Percentiles rank a stretch among this genome's conserved stretches.
phyloP scores from a whole-genome alignment of 2,329 filamentous ascomycete species.

The Neonectria ditissima region DNA sequence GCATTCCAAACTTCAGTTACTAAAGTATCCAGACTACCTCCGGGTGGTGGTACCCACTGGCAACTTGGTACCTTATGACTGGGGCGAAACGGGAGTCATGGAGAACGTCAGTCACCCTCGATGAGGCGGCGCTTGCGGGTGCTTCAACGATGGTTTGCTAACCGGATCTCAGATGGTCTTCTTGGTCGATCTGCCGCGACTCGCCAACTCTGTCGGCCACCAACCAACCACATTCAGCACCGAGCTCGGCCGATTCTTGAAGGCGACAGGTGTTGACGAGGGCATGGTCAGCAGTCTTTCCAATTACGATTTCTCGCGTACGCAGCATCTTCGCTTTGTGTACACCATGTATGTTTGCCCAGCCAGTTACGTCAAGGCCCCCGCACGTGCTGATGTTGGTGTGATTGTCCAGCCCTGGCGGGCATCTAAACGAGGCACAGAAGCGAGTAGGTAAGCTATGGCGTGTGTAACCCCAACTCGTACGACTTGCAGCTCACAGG shows the following conservation, averaged over 20 bases:
- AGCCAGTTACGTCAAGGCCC: slow-evolving; percentile 20
- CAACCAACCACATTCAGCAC: slow-evolving; percentile 68
- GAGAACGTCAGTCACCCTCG: slow-evolving; percentile 74
- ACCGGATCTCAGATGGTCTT: slow-evolving; percentile 74
- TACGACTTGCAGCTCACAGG: slow-evolving; percentile 39
- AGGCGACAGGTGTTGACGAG: slow-evolving; percentile 72
- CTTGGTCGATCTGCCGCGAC: slow-evolving; percentile 86
- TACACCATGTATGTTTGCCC: slow-evolving; percentile 84
- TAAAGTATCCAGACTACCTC: slow-evolving; percentile 81
- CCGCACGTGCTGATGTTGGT: slow-evolving; percentile 28
- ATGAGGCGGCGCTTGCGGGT: slow-evolving; percentile 28
- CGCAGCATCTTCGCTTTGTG: slow-evolving; percentile 80
- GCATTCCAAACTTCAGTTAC: slow-evolving; percentile 94
- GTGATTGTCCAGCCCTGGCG: slow-evolving; percentile 49
- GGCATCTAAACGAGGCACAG: slow-evolving; percentile 46
- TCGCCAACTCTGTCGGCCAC: slow-evolving; percentile 50
- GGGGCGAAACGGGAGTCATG: slow-evolving; percentile 87
- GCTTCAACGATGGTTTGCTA: slow-evolving; percentile 34
- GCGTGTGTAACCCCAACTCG: slow-evolving; percentile 23
- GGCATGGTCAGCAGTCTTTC: slow-evolving; percentile 75
- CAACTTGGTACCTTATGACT: slow-evolving; percentile 87
- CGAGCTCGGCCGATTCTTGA: slow-evolving; percentile 78
- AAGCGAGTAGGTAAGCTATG: slow-evolving; percentile 48
- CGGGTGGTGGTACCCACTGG: slow-evolving; percentile 88
- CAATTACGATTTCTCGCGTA: slow-evolving; percentile 85